phyloP scores from a whole-genome alignment of 129 eudicot genomes.

The Silybum marianum region DNA sequence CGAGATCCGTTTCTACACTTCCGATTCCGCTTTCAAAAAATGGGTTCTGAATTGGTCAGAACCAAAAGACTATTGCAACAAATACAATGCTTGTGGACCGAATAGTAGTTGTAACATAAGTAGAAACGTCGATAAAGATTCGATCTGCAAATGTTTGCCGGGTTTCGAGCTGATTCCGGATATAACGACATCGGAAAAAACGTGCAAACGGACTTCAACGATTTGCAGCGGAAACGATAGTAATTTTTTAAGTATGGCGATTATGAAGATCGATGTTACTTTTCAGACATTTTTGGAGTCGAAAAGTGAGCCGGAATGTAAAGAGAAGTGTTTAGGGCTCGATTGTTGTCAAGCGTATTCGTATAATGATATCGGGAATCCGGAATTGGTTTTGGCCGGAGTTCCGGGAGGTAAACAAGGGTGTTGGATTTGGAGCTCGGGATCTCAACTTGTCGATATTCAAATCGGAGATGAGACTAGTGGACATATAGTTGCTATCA shows the following conservation, averaged over 20 bases:
- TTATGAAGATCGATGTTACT: conserved; percentile 42
- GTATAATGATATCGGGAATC: conserved; percentile 24
- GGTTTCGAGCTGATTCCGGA: conserved; percentile 43
- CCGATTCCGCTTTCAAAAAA: not conserved
- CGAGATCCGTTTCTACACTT: conserved; percentile 40
- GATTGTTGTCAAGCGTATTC: conserved; percentile 51
- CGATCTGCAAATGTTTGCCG: conserved; percentile 45
- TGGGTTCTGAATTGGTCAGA: conserved; percentile 45
- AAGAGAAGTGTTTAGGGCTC: conserved; percentile 37
- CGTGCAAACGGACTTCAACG: conserved; percentile 34
- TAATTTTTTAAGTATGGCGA: conserved; percentile 24
- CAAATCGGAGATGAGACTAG: conserved; percentile 31
- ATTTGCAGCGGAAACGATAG: conserved; percentile 37
- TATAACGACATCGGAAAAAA: conserved; percentile 1
- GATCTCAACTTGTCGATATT: conserved; percentile 36
- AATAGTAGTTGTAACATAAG: conserved; percentile 36
- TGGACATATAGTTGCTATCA: conserved; percentile 27
- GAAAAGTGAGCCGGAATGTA: conserved; percentile 30
- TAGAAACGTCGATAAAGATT: not conserved
- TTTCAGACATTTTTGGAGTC: conserved; percentile 42
- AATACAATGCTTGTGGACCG: conserved; percentile 43
- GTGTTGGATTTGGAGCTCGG: conserved; percentile 47
- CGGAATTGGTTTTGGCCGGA: conserved; percentile 24
- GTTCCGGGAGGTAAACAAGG: conserved; percentile 37
- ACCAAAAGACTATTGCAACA: conserved; percentile 35